phyloP scores from a whole-genome alignment of 2,329 filamentous ascomycete genomes.

The Pyricularia grisea region DNA sequence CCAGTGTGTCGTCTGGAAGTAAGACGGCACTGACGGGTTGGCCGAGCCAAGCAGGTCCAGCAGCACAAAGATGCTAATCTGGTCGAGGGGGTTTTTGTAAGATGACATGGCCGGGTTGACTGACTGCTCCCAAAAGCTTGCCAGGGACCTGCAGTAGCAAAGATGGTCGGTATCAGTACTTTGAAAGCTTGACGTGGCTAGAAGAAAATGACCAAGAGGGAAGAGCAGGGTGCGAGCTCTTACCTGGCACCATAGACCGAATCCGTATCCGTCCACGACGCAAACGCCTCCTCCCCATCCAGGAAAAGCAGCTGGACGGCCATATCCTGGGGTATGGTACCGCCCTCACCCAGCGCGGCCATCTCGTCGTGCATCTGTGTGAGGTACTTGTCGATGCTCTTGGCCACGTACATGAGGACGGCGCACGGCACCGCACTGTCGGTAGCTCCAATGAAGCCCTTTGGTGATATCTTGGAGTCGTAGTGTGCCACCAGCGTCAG shows the following conservation, averaged over 20 bases:
- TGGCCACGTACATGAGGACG: slow-evolving; percentile 70
- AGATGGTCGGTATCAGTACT: background rate
- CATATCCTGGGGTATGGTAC: slow-evolving; percentile 52
- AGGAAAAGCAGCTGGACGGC: slow-evolving; percentile 73
- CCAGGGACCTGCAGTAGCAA: slow-evolving; percentile 42
- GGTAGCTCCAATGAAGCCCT: slow-evolving; percentile 74
- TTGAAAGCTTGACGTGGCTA: background rate
- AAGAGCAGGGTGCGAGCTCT: slow-evolving; percentile 8
- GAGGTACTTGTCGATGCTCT: slow-evolving; percentile 60
- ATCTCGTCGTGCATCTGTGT: slow-evolving; percentile 67
- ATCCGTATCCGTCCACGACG: slow-evolving; percentile 61
- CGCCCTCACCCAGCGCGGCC: slow-evolving; percentile 43
- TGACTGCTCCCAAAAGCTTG: slow-evolving; percentile 60
- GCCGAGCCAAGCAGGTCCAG: slow-evolving; percentile 74
- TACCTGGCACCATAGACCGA: slow-evolving; percentile 69
- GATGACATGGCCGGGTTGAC: slow-evolving; percentile 57
- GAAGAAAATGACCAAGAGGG: background rate
- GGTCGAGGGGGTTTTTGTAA: slow-evolving; percentile 58
- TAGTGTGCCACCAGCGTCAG: slow-evolving; percentile 79
- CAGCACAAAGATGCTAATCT: slow-evolving; percentile 78
- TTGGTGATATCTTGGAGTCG: slow-evolving; percentile 63
- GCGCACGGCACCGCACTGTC: slow-evolving; percentile 80
- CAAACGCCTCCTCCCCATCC: slow-evolving; percentile 77
- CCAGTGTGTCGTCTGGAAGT: slow-evolving; percentile 88
- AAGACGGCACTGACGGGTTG: slow-evolving; percentile 67